Evolutionary conservation across 1,139 yeast species (phyloP).

Genomic region (Taphrina betulina): DNA sequence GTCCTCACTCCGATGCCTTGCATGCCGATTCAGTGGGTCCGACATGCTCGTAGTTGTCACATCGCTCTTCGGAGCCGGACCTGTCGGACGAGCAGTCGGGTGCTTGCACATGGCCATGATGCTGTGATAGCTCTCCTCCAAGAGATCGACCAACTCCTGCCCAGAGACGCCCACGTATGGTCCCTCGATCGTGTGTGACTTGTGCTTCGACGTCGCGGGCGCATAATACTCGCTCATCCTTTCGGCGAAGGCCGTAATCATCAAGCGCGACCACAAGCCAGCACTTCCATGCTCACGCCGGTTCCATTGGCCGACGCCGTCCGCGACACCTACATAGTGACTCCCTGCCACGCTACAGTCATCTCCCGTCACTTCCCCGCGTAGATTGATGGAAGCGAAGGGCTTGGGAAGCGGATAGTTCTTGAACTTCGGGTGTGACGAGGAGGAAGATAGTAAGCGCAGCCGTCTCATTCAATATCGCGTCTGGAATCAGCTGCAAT

Average conservation of each 20-base stretch:
- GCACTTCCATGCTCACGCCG: constrained; percentile 35
- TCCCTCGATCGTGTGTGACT: background rate
- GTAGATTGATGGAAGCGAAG: constrained; percentile 18
- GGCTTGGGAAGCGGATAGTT: constrained; percentile 28
- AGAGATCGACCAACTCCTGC: constrained; percentile 8
- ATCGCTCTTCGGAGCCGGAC: constrained; percentile 26
- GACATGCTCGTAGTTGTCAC: constrained; percentile 30
- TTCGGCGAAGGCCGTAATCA: constrained; percentile 28
- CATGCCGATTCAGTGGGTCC: constrained; percentile 26
- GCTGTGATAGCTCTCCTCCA: constrained; percentile 23
- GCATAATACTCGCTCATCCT: constrained; percentile 5
- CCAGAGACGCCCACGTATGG: constrained; percentile 1
- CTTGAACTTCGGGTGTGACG: constrained; percentile 32
- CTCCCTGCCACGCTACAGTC: constrained; percentile 25
- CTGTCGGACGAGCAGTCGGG: constrained; percentile 28
- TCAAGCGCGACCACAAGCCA: constrained; percentile 36
- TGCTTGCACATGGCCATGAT: constrained; percentile 31
- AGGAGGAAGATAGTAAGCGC: constrained; percentile 20
- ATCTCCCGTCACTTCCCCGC: constrained; percentile 30
- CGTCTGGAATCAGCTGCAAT: too few species aligned
- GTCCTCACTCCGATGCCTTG: constrained; percentile 16
- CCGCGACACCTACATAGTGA: constrained; percentile 34
- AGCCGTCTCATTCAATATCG: constrained; percentile 14
- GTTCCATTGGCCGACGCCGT: constrained; percentile 38
- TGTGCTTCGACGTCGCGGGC: background rate